phyloP scores from a whole-genome alignment of 345 rosid species.

The Firmiana major region DNA sequence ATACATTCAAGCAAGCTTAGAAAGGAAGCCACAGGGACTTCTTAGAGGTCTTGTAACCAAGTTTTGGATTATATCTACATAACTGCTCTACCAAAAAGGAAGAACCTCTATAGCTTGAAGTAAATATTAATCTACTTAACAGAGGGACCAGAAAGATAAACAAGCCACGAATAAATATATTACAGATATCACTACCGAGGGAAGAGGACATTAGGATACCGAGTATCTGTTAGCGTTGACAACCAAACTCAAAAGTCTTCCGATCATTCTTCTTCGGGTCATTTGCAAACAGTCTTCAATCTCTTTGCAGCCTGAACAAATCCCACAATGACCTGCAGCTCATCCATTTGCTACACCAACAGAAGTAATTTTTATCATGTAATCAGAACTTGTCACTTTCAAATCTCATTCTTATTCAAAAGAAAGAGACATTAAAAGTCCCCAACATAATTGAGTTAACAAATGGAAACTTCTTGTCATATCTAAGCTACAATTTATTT shows the following conservation, averaged over 20 bases:
- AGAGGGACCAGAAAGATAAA: slow-evolving; percentile 5
- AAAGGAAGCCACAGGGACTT: slow-evolving; percentile 15
- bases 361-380: not conserved
- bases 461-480: not conserved
- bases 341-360: slow-evolving; percentile 77
- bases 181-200: slow-evolving; percentile 28
- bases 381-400: not conserved
- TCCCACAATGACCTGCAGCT: slow-evolving; percentile 92
- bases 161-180: slow-evolving; percentile 32
- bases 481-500: not conserved
- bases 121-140: slow-evolving; percentile 27
- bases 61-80: slow-evolving; percentile 39
- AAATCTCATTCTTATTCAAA: not conserved
- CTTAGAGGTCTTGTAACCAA: slow-evolving; percentile 23
- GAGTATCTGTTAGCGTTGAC: slow-evolving; percentile 28
- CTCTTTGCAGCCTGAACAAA: slow-evolving; percentile 89
- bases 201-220: slow-evolving; percentile 18
- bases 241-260: slow-evolving; percentile 12
- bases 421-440: not conserved
- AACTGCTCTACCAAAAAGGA: slow-evolving; percentile 36
- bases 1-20: slow-evolving; percentile 33
- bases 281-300: slow-evolving; percentile 62
- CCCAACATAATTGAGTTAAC: not conserved
- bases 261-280: not conserved
- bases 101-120: slow-evolving; percentile 43